Conservation (phyloP, 169 alveolate genomes). For the Eimeria falciformis region DNA sequence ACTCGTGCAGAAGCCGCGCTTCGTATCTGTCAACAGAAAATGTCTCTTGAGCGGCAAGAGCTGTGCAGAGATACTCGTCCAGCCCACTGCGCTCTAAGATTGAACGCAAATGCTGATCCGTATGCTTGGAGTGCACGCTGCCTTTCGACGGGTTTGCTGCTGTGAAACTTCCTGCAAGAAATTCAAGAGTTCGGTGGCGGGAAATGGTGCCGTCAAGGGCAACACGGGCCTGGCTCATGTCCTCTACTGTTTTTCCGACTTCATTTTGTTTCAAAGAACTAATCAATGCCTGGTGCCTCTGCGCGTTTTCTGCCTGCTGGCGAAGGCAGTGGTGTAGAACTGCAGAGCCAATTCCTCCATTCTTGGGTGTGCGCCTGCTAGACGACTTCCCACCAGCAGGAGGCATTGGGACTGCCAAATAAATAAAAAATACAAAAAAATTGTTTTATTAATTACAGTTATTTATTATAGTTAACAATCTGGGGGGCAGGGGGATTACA, state of each 20-base stretch:
- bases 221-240: constrained; percentile 6
- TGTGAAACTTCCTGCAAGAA: constrained; percentile 19
- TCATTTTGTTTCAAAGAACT: constrained; percentile 18
- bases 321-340: constrained; percentile 61
- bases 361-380: constrained; percentile 8
- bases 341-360: constrained; percentile 38
- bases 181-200: constrained; percentile 47
- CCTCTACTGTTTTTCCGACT: background rate
- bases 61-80: constrained; percentile 56
- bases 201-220: constrained; percentile 45
- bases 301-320: constrained; percentile 26
- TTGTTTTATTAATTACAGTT: no score
- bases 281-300: constrained; percentile 11
- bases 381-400: constrained; percentile 29
- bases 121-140: constrained; percentile 26
- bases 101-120: constrained; percentile 49
- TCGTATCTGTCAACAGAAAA: constrained; percentile 42
- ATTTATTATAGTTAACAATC: no score
- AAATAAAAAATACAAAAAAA: background rate
- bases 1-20: constrained; percentile 67
- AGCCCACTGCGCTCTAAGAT: constrained; percentile 58
- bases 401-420: constrained; percentile 10
- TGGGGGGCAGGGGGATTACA: no score
- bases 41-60: constrained; percentile 52
- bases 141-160: background rate